phyloP scores from a whole-genome alignment of 148 eudicot species.

The Vaccinium darrowii region DNA sequence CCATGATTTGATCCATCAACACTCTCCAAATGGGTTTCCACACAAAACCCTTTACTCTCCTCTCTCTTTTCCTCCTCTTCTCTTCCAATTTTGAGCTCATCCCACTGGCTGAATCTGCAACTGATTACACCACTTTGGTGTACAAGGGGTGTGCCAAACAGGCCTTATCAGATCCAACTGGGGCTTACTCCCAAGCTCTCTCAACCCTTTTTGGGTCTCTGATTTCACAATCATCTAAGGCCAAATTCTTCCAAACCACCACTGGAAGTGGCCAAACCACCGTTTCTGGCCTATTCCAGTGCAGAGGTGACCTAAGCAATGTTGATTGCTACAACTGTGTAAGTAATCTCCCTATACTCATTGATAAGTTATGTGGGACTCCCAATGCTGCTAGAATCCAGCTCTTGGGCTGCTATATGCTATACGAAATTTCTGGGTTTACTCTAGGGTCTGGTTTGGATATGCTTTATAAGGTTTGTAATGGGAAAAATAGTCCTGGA shows the following conservation, averaged over 20 bases:
- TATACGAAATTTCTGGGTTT: conserved; percentile 74
- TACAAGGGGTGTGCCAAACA: conserved; percentile 93
- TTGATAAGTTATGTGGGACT: conserved; percentile 73
- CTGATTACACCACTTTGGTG: conserved; percentile 52
- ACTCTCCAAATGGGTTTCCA: conserved; percentile 32
- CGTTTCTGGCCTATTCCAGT: conserved; percentile 81
- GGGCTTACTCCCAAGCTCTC: conserved; percentile 62
- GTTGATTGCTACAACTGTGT: conserved; percentile 75
- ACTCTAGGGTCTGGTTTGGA: conserved; percentile 77
- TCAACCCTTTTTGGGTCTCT: conserved; percentile 59
- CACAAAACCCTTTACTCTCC: conserved; percentile 26
- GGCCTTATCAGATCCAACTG: conserved; percentile 77
- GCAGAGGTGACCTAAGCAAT: conserved; percentile 76
- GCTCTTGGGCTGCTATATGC: conserved; percentile 72
- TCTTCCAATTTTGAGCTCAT: conserved; percentile 18
- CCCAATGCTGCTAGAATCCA: conserved; percentile 74
- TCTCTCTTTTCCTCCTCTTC: conserved; percentile 22
- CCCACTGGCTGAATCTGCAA: conserved; percentile 35
- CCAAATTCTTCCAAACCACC: conserved; percentile 66
- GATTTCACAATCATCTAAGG: conserved; percentile 65
- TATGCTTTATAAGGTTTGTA: conserved; percentile 65
- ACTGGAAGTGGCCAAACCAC: conserved; percentile 54
- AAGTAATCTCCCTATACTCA: conserved; percentile 55
- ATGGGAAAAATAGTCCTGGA: conserved; percentile 45
- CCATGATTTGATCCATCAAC: conserved; percentile 28